Conservation (phyloP, 1,284 basidiomycete genomes). For the Microbotryum silenes-acaulis region DNA sequence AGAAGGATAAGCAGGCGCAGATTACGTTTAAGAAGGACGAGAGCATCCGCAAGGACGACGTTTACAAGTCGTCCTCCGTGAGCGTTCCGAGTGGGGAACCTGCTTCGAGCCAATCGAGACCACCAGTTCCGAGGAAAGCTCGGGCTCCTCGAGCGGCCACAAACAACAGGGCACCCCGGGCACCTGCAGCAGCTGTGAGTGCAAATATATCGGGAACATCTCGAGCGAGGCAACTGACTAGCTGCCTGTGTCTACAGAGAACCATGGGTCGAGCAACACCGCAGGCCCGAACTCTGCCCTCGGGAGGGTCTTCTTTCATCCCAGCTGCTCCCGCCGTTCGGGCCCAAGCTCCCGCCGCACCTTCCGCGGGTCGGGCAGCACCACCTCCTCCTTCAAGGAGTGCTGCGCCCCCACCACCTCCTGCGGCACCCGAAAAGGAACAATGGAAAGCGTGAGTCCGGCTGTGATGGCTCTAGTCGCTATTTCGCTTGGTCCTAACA, state of each 20-base stretch:
- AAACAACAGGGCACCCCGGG: conserved; percentile 37
- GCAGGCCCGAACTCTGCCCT: not conserved
- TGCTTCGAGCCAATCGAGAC: conserved; percentile 67
- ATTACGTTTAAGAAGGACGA: conserved; percentile 90
- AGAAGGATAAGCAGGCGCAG: conserved; percentile 87
- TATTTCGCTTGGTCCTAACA: not conserved
- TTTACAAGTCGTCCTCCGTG: conserved; percentile 90
- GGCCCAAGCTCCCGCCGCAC: conserved; percentile 17
- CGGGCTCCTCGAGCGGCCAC: conserved; percentile 75
- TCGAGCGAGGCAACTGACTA: too few relatives aligned
- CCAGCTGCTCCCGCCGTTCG: conserved; percentile 16
- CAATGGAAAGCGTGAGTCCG: conserved; percentile 58
- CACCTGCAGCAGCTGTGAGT: not conserved
- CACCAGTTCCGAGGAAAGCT: conserved; percentile 61
- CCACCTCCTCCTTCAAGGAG: conserved; percentile 30
- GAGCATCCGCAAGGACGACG: conserved; percentile 66
- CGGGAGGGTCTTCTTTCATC: not conserved
- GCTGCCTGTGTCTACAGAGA: too few relatives aligned
- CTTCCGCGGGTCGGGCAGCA: conserved; percentile 12
- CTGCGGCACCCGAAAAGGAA: conserved; percentile 59
- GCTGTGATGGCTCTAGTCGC: not conserved
- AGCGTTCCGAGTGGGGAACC: conserved; percentile 83
- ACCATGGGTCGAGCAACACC: not conserved
- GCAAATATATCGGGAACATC: too few relatives aligned
- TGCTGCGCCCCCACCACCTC: conserved; percentile 49